Conservation (phyloP, 1,139 yeast species). For the Debaryomyces robertsiae region DNA sequence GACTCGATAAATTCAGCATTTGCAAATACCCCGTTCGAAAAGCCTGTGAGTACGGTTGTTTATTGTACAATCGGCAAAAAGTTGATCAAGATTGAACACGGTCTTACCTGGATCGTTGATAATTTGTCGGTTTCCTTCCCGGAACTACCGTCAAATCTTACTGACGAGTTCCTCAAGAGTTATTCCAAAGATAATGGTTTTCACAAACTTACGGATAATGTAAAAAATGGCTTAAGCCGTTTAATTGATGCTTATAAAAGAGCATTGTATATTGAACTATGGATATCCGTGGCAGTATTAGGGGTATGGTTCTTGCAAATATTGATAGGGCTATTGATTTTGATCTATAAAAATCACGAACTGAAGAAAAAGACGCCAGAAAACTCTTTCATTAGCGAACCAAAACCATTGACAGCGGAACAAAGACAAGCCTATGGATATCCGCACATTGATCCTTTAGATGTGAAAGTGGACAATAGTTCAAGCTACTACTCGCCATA, state of each 20-base stretch:
- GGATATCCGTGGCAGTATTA: constrained; percentile 44
- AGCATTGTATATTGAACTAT: constrained; percentile 46
- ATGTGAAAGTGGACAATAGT: constrained; percentile 11
- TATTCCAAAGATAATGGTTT: constrained; percentile 4
- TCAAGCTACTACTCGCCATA: constrained; percentile 13
- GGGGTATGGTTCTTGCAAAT: constrained; percentile 53
- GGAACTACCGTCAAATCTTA: constrained; percentile 12
- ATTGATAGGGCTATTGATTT: constrained; percentile 35
- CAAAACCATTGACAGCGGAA: constrained; percentile 30
- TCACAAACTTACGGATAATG: constrained; percentile 4
- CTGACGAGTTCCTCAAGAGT: constrained; percentile 9
- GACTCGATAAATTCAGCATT: constrained; percentile 47
- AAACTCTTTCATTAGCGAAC: constrained; percentile 27
- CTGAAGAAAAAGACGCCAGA: neutral
- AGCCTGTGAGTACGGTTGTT: constrained; percentile 65
- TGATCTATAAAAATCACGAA: constrained; percentile 12
- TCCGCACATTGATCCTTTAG: constrained; percentile 29
- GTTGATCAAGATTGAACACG: constrained; percentile 62
- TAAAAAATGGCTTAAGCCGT: constrained; percentile 13
- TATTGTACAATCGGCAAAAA: constrained; percentile 81
- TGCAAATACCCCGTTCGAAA: constrained; percentile 65
- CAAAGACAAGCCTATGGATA: constrained; percentile 33
- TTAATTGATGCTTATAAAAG: constrained; percentile 33
- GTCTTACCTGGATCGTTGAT: constrained; percentile 76
- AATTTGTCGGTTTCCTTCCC: constrained; percentile 67